A percentile compares a stretch with the other conserved stretches of the same genome.
These are phyloP conservation scores for Trichophyton schoenleinii DNA, from an alignment of 2,329 filamentous ascomycete genomes.

Conservation along the genomic window DNA sequence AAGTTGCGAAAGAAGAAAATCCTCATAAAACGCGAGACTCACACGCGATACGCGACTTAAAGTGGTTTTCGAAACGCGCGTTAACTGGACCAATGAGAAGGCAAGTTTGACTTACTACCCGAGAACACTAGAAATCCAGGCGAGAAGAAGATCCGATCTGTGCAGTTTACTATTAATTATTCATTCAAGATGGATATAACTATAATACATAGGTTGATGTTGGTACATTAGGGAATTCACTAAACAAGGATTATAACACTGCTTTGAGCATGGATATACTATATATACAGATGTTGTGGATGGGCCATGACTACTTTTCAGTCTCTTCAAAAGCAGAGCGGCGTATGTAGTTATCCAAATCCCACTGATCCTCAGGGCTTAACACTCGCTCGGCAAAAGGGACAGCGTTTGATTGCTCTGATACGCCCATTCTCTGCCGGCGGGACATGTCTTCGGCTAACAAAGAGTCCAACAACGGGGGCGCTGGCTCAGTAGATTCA, in stretches of 20 bases:
- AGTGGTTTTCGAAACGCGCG: constrained; percentile 13
- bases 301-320: background rate
- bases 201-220: constrained; percentile 3
- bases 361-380: constrained; percentile 9
- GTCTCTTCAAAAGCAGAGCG: background rate
- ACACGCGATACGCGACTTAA: constrained; percentile 11
- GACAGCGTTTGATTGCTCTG: too few relatives aligned
- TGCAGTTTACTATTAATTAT: background rate
- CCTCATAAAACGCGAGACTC: background rate
- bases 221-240: background rate
- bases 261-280: background rate
- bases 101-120: background rate
- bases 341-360: constrained; percentile 5
- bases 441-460: constrained; percentile 10
- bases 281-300: constrained; percentile 6
- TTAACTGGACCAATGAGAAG: background rate
- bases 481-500: constrained; percentile 4
- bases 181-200: background rate
- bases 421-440: background rate
- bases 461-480: constrained; percentile 5
- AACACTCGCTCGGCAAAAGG: background rate
- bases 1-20: background rate
- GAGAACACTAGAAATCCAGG: background rate
- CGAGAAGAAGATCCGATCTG: background rate
- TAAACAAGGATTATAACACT: background rate